These are phyloP conservation scores for Pichia sporocuriosa DNA, from an alignment of 805 yeast species.

Conservation along the genomic window DNA sequence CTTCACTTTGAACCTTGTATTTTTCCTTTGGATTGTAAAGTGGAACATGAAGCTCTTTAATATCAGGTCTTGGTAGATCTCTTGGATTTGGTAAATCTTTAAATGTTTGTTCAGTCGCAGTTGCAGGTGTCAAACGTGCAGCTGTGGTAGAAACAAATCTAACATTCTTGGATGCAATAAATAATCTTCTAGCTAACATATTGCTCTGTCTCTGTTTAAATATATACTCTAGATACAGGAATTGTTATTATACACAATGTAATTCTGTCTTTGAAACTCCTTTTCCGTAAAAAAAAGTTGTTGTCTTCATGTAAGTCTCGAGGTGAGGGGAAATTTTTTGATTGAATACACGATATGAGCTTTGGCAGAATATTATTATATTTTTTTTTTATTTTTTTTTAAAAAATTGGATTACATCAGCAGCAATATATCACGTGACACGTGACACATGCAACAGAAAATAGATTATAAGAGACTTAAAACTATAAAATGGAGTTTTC, in stretches of 20 bases:
- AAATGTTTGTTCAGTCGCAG: slow-evolving; percentile 14
- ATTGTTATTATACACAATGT: too few species aligned
- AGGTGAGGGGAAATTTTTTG: slow-evolving; percentile 4
- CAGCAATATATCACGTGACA: not conserved
- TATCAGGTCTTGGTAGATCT: slow-evolving; percentile 29
- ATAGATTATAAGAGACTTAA: not conserved
- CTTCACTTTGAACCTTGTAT: slow-evolving; percentile 58
- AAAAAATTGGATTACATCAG: too few species aligned
- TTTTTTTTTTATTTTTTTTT: too few species aligned
- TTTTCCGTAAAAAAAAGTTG: not conserved
- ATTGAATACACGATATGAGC: too few species aligned
- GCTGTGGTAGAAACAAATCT: slow-evolving; percentile 6
- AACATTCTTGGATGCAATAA: slow-evolving; percentile 2
- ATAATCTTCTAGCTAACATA: slow-evolving; percentile 11
- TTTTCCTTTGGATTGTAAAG: slow-evolving; percentile 73
- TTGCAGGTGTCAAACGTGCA: slow-evolving; percentile 9
- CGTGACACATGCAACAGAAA: not conserved
- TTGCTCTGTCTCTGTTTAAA: too few species aligned
- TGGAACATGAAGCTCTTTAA: slow-evolving; percentile 35
- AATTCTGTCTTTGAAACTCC: not conserved
- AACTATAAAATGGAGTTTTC: not conserved
- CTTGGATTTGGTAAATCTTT: slow-evolving; percentile 30
- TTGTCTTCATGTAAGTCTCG: not conserved
- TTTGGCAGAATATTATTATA: too few species aligned
- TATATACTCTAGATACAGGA: too few species aligned